Conservation (phyloP, 2,329 filamentous ascomycete species). For the Chaetomium olivaceum region DNA sequence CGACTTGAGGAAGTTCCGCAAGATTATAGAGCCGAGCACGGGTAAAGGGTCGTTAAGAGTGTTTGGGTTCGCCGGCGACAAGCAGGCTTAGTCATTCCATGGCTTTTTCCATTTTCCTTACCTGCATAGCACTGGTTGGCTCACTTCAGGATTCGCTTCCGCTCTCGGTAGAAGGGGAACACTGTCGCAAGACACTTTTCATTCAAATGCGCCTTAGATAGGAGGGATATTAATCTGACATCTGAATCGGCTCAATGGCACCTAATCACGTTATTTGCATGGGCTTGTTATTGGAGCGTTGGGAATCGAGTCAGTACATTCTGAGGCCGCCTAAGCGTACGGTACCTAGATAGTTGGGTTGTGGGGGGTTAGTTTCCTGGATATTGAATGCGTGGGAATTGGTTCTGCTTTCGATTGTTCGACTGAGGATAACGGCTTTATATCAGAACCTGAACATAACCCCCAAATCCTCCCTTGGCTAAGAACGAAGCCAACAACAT, state of each 20-base stretch:
- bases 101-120: background rate
- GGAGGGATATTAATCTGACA: background rate
- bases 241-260: background rate
- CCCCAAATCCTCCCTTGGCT: too few species aligned
- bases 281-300: too few species aligned
- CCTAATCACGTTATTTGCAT: too few species aligned
- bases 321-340: too few species aligned
- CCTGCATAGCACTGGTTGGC: background rate
- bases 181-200: background rate
- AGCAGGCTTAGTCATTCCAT: background rate
- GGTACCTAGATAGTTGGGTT: too few species aligned
- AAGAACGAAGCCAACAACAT: too few species aligned
- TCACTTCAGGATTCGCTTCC: background rate
- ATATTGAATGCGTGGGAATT: too few species aligned
- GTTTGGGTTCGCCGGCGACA: background rate
- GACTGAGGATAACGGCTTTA: too few species aligned
- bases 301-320: too few species aligned
- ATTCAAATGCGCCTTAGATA: background rate
- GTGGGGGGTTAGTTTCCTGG: too few species aligned
- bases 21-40: background rate
- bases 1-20: conserved; percentile 17
- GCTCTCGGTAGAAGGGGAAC: background rate
- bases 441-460: too few species aligned
- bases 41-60: background rate
- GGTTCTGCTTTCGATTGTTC: too few species aligned